Evolutionary conservation across 345 rosid genomes (phyloP).

Genomic region (Rhizophora mangle): DNA sequence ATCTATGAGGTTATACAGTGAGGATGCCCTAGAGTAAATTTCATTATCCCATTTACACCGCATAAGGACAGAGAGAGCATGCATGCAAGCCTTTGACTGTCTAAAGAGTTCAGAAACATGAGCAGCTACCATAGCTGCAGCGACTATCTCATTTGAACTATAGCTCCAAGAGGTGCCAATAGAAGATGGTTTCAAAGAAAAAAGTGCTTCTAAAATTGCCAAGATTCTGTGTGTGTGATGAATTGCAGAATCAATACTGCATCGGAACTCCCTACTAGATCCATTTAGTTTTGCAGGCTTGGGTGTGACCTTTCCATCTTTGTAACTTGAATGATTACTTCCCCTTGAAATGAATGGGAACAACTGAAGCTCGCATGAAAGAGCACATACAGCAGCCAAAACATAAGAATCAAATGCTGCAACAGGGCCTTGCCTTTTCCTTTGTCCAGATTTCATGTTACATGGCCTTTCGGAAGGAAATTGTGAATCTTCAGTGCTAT

Average conservation of each 20-base stretch:
- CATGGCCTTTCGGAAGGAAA: slow-evolving; percentile 33
- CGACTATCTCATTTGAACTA: slow-evolving; percentile 93
- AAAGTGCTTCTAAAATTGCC: slow-evolving; percentile 87
- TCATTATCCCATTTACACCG: slow-evolving; percentile 91
- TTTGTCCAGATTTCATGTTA: slow-evolving; percentile 43
- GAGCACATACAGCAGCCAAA: slow-evolving; percentile 95
- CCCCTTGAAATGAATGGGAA: slow-evolving; percentile 70
- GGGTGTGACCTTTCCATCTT: slow-evolving; percentile 30
- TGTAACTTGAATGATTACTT: slow-evolving; percentile 41
- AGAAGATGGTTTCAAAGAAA: slow-evolving; percentile 88
- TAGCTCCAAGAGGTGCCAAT: slow-evolving; percentile 92
- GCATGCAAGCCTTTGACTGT: slow-evolving; percentile 87
- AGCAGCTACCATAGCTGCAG: slow-evolving; percentile 99
- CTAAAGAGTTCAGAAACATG: slow-evolving; percentile 90
- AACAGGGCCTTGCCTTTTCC: slow-evolving; percentile 85
- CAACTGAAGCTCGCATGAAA: slow-evolving; percentile 91
- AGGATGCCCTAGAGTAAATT: slow-evolving; percentile 73
- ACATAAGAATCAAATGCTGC: slow-evolving; percentile 97
- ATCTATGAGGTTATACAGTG: slow-evolving; percentile 85
- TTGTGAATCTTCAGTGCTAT: slow-evolving; percentile 40
- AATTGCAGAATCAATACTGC: slow-evolving; percentile 66
- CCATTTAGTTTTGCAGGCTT: slow-evolving; percentile 63
- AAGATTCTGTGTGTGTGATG: slow-evolving; percentile 89
- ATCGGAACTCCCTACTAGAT: slow-evolving; percentile 47
- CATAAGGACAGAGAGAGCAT: slow-evolving; percentile 76